Evolutionary conservation across 148 eudicot genomes (phyloP), one percentile per base, ranked within the genome.

Genomic region (Vaccinium darrowii): DNA sequence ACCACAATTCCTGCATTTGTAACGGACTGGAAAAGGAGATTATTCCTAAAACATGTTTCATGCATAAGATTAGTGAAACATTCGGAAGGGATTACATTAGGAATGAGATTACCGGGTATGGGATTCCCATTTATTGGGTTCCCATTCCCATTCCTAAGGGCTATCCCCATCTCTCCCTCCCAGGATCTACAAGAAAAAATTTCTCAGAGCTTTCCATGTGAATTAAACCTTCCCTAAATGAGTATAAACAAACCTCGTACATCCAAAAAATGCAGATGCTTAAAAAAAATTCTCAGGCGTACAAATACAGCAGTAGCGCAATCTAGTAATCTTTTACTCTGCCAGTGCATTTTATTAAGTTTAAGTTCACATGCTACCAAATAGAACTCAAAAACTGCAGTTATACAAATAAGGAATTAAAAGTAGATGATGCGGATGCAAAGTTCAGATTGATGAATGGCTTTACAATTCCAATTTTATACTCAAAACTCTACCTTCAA

Each of bases 371-470:
- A 76, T 10, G 60, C 14, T 9, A 78, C 60, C 80, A 51, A 78
- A 50, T 10, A 52, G 53, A 47, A 78, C 30, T 51, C 36, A 52
- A 78, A 78, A 78, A 7, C 80, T 16, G 33, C 80, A 52, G 60
- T 52, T 52, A 52, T n/a, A 21, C 5, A 11, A 21, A 51, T 43
- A 16, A 43, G 23, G 23, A 9, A 76, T 76, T 49, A 76, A 76
- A 78, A 76, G 63, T 79, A 54, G 23, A 54, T 53, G 81, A 16
- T n/a, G 15, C 16, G n/a, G 63, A 47, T 53, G 36, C 79, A 49
- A 78, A 78, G 8, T 78, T 78, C 39, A 51, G 58, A 18, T 78
- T n/a, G 18, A 78, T 78, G 80, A 51, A 51, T 50, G 19, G 80
- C 80, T 52, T 21, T 77, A 51, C 18, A 23, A 14, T 78, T 51